Conservation (phyloP, 768 basidiomycete genomes). For the Tylopilus vinaceipallidus region DNA sequence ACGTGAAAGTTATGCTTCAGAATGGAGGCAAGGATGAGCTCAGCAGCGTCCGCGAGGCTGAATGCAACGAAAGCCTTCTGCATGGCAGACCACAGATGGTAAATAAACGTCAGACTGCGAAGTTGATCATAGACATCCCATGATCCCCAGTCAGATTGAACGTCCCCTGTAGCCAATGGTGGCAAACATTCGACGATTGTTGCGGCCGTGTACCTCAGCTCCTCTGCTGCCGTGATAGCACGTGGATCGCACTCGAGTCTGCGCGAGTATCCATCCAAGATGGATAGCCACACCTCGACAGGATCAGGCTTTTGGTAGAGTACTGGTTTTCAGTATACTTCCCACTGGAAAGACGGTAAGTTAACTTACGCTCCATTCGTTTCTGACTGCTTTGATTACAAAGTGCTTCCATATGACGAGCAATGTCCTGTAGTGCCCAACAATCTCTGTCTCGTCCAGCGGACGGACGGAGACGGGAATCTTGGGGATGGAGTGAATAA, state of each 20-base stretch:
- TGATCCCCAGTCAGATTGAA: constrained; percentile 19
- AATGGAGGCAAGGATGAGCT: constrained; percentile 44
- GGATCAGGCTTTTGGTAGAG: constrained; percentile 36
- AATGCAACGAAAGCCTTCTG: constrained; percentile 44
- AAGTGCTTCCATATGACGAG: constrained; percentile 37
- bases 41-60: constrained; percentile 44
- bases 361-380: constrained; percentile 26
- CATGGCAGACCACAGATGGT: constrained; percentile 51
- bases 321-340: constrained; percentile 4
- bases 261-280: constrained; percentile 51
- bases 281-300: constrained; percentile 50
- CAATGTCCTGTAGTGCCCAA: constrained; percentile 38
- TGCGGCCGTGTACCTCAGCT: constrained; percentile 34
- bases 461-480: constrained; percentile 29
- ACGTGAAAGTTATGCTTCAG: constrained; percentile 44
- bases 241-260: constrained; percentile 39
- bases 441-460: constrained; percentile 40
- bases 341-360: background rate
- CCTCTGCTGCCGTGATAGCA: constrained; percentile 33
- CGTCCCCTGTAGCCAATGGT: background rate
- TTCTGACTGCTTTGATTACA: constrained; percentile 18
- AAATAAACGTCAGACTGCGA: constrained; percentile 38
- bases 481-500: constrained; percentile 26
- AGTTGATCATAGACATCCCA: constrained; percentile 33
- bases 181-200: constrained; percentile 39